A percentile compares a stretch with the other conserved stretches of the same genome.
Evolutionary conservation across 2,329 filamentous ascomycete genomes (phyloP).

Genomic region (Clarireedia paspali): DNA sequence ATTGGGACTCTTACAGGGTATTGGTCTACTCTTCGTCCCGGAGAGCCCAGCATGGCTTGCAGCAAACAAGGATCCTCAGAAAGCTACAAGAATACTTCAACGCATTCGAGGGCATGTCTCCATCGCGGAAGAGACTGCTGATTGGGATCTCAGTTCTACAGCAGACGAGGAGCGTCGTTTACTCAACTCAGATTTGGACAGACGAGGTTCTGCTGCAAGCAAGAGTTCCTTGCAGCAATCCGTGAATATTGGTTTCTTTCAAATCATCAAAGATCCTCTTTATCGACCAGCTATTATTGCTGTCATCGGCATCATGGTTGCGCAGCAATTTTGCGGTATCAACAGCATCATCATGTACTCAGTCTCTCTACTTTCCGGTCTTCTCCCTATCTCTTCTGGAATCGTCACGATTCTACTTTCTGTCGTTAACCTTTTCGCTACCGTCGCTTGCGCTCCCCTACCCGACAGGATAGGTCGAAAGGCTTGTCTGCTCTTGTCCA

Average conservation of each 20-base stretch:
- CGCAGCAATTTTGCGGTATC: conserved; percentile 88
- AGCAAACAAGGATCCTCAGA: conserved; percentile 48
- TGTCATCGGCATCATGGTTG: conserved; percentile 83
- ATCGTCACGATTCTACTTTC: conserved; percentile 84
- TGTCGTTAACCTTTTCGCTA: conserved; percentile 76
- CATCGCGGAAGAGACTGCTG: conserved; percentile 64
- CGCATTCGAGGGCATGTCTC: conserved; percentile 66
- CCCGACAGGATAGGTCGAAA: conserved; percentile 86
- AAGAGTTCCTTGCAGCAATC: conserved; percentile 23
- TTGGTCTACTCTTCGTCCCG: conserved; percentile 67
- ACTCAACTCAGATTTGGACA: conserved; percentile 14
- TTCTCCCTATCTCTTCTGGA: conserved; percentile 75
- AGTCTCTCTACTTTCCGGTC: conserved; percentile 73
- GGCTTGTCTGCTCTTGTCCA: conserved; percentile 72
- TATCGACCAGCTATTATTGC: conserved; percentile 72
- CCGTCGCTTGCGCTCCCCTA: conserved; percentile 71
- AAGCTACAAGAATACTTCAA: conserved; percentile 62
- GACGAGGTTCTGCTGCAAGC: conserved; percentile 22
- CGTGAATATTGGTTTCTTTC: conserved; percentile 48
- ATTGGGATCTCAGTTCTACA: conserved; percentile 42
- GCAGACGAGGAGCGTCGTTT: conserved; percentile 26
- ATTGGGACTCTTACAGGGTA: conserved; percentile 58
- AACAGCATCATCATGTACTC: conserved; percentile 99
- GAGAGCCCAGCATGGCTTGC: conserved; percentile 88
- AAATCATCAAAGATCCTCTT: conserved; percentile 58